Conservation (phyloP, 2,329 filamentous ascomycete species). For the Colletotrichum sp. region DNA sequence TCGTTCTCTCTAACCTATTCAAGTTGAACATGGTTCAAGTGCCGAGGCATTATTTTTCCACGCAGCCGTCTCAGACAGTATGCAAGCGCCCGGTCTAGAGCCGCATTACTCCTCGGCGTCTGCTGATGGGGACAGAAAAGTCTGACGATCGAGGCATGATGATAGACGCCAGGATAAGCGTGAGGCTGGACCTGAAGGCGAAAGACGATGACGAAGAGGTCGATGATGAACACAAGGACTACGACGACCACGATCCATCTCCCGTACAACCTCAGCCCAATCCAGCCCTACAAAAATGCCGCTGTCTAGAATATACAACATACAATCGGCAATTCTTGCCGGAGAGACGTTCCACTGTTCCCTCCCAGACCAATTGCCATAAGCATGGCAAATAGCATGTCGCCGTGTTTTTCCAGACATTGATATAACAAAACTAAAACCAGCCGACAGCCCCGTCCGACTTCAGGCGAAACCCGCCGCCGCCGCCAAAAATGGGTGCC, state of each 20-base stretch:
- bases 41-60: neutral
- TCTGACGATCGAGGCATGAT: neutral
- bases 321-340: neutral
- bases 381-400: neutral
- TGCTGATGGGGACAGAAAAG: neutral
- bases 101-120: neutral
- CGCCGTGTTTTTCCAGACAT: neutral
- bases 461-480: neutral
- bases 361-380: neutral
- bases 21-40: neutral
- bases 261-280: neutral
- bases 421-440: neutral
- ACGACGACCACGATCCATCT: neutral
- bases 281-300: neutral
- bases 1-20: neutral
- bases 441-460: neutral
- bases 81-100: neutral
- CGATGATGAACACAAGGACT: neutral
- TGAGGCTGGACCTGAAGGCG: neutral
- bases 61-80: neutral
- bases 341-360: neutral
- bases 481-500: neutral
- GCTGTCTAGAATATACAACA: neutral
- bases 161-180: neutral
- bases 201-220: neutral